Evolutionary conservation across 345 rosid species (phyloP).

Genomic region (Mercurialis annua): DNA sequence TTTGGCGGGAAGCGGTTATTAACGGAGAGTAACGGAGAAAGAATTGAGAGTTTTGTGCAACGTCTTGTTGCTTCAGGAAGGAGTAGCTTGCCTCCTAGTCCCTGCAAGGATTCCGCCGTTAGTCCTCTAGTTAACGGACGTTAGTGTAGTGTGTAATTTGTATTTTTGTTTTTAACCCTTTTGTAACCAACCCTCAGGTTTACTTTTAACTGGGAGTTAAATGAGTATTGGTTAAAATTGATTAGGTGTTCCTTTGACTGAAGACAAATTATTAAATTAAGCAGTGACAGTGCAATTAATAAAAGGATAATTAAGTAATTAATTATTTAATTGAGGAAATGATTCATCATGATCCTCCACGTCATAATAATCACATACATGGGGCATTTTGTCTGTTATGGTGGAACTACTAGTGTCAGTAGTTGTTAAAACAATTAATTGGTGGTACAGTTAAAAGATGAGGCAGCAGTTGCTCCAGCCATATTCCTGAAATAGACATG

Average conservation of each 20-base stretch:
- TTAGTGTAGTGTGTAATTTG: constrained; percentile 25
- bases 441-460: no score
- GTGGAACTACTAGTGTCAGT: neutral
- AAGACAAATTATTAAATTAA: neutral
- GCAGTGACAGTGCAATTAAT: neutral
- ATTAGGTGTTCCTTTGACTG: constrained; percentile 1
- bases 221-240: constrained; percentile 1
- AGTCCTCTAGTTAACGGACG: constrained; percentile 62
- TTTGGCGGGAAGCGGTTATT: constrained; percentile 84
- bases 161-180: neutral
- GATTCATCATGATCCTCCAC: neutral
- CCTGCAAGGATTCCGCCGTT: constrained; percentile 73
- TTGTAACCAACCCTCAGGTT: constrained; percentile 17
- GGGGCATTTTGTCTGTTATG: neutral
- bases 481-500: no score
- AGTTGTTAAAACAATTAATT: neutral
- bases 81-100: constrained; percentile 80
- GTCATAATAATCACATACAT: neutral
- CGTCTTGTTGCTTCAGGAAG: constrained; percentile 76
- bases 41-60: constrained; percentile 68
- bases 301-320: neutral
- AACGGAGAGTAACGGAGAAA: constrained; percentile 80
- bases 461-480: no score
- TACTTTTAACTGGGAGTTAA: constrained; percentile 14
- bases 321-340: no score